Conservation (phyloP, 202 grass and related monocot genomes). For the Musa balbisiana region DNA sequence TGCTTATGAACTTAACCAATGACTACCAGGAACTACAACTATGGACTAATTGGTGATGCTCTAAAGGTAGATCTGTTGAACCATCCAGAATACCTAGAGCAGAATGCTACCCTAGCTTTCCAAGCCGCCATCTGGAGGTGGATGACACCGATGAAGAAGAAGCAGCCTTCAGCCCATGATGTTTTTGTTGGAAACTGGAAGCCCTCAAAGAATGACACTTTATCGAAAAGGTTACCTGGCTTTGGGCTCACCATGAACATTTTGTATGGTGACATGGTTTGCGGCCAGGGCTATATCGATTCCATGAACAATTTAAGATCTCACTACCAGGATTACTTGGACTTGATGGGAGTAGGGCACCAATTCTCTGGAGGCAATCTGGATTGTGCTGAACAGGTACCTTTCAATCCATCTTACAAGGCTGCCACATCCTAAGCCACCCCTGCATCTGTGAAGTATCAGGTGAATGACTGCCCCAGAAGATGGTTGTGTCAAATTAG, state of each 20-base stretch:
- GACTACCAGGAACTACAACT: slow-evolving; percentile 64
- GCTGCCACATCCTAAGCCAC: slow-evolving; percentile 7
- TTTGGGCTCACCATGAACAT: slow-evolving; percentile 82
- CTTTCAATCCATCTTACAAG: slow-evolving; percentile 51
- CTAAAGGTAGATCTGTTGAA: slow-evolving; percentile 53
- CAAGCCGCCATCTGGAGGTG: slow-evolving; percentile 60
- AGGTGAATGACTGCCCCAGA: background rate
- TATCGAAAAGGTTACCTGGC: slow-evolving; percentile 41
- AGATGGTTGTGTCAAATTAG: background rate
- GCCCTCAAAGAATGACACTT: slow-evolving; percentile 67
- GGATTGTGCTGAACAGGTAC: slow-evolving; percentile 54
- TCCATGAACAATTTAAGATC: slow-evolving; percentile 70
- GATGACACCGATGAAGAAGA: slow-evolving; percentile 69
- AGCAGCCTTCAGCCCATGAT: slow-evolving; percentile 72
- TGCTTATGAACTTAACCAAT: background rate
- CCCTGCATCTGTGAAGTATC: background rate
- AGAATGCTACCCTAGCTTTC: slow-evolving; percentile 76
- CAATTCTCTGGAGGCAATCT: slow-evolving; percentile 48
- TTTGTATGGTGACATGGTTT: slow-evolving; percentile 50
- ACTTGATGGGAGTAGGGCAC: slow-evolving; percentile 61
- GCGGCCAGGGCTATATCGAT: slow-evolving; percentile 50
- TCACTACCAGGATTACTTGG: slow-evolving; percentile 82
- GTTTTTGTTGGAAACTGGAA: slow-evolving; percentile 68
- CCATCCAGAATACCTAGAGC: slow-evolving; percentile 81
- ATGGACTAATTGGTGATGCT: slow-evolving; percentile 39